Evolutionary conservation across 768 basidiomycete species (phyloP).

Genomic region (Serpula lacrymans): DNA sequence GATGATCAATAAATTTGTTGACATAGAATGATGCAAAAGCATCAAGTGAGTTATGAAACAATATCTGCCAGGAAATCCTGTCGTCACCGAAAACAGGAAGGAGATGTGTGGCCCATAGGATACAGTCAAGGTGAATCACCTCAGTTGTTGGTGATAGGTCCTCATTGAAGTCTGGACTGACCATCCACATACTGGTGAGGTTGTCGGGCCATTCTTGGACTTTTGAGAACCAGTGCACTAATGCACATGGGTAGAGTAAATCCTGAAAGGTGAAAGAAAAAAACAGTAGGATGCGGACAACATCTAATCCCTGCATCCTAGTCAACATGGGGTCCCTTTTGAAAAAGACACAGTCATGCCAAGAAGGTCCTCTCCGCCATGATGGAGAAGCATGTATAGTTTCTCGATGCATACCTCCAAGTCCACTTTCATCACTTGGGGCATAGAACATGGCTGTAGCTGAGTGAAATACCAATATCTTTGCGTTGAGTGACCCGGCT

Average conservation of each 20-base stretch:
- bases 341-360: constrained; percentile 5
- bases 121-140: constrained; percentile 19
- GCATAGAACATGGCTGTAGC: constrained; percentile 3
- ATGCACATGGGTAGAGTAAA: constrained; percentile 9
- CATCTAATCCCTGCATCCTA: constrained; percentile 13
- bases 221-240: constrained; percentile 19
- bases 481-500: no score
- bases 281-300: constrained; percentile 10
- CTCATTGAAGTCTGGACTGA: constrained; percentile 6
- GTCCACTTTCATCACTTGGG: no score
- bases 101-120: constrained; percentile 21
- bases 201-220: constrained; percentile 11
- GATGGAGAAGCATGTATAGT: constrained; percentile 16
- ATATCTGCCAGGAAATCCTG: constrained; percentile 12
- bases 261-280: constrained; percentile 11
- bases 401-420: constrained; percentile 16
- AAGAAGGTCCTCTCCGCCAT: constrained; percentile 8
- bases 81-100: constrained; percentile 23
- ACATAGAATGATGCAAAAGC: constrained; percentile 22
- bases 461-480: constrained; percentile 2
- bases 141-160: constrained; percentile 2
- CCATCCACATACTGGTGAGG: constrained; percentile 20
- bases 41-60: constrained; percentile 16
- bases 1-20: constrained; percentile 30
- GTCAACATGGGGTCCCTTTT: constrained; percentile 3